Percentiles rank a stretch among this genome's conserved stretches.
Evolutionary conservation across 306 rosid species (phyloP).

Genomic region (Fragaria iinumae): DNA sequence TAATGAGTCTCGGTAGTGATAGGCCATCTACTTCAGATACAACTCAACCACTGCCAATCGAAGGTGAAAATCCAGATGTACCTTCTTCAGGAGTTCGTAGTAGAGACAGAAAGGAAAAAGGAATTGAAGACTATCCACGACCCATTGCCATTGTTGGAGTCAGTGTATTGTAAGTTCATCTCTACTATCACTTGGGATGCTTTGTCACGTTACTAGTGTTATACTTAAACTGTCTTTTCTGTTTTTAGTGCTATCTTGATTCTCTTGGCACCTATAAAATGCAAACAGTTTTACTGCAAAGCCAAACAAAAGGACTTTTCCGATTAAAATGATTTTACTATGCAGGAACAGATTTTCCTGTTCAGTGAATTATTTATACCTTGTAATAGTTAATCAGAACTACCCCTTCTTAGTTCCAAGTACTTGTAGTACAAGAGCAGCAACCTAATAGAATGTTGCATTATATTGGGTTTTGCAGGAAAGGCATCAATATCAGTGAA

Average conservation of each 20-base stretch:
- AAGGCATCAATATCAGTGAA: constrained; percentile 56
- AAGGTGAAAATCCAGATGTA: constrained; percentile 28
- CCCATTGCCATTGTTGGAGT: constrained; percentile 83
- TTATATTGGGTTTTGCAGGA: constrained; percentile 49
- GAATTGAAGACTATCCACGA: constrained; percentile 75
- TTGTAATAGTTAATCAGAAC: background rate
- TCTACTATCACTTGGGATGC: constrained; percentile 7
- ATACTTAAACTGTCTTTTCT: background rate
- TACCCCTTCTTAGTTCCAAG: background rate
- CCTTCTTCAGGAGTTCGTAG: constrained; percentile 13
- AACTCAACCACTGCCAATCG: constrained; percentile 29
- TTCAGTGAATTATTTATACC: background rate
- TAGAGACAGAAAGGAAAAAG: constrained; percentile 45
- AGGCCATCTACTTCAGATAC: constrained; percentile 31
- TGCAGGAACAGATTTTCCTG: background rate
- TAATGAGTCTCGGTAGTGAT: constrained; percentile 62
- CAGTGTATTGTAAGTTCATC: constrained; percentile 80
- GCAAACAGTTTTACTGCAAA: too few relatives aligned
- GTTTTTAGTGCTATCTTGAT: background rate
- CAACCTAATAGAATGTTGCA: background rate
- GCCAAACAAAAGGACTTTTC: background rate
- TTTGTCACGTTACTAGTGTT: background rate
- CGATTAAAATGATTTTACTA: background rate
- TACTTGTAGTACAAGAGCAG: background rate
- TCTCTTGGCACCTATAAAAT: background rate